A percentile compares a stretch with the other conserved stretches of the same genome.
These are phyloP conservation scores for Oehlia diaphana DNA, from an alignment of 192 early-diverging fungal genomes.

Conservation along the genomic window DNA sequence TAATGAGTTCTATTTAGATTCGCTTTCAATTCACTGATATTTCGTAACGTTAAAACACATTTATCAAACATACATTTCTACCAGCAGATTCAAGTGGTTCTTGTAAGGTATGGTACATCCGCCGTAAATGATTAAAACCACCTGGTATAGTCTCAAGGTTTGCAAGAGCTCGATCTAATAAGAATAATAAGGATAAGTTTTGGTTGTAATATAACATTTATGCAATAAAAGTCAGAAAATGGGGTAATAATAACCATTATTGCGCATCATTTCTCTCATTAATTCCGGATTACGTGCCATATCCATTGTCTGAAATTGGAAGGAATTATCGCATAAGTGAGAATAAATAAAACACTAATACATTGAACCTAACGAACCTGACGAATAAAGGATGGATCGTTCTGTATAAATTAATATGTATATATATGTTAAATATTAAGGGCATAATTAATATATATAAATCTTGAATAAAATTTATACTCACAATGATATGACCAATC, in stretches of 20 bases:
- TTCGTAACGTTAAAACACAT: neutral
- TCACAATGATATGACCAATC: slow-evolving; percentile 55
- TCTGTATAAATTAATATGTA: slow-evolving; percentile 15
- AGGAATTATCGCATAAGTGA: neutral
- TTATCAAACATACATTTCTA: slow-evolving; percentile 26
- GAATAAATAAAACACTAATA: neutral
- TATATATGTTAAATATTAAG: too few relatives aligned
- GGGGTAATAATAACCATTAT: slow-evolving; percentile 42
- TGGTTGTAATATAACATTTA: neutral
- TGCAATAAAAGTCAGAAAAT: neutral
- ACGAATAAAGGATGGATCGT: slow-evolving; percentile 60
- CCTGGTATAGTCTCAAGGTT: slow-evolving; percentile 67
- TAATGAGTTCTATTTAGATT: slow-evolving; percentile 18
- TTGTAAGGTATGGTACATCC: slow-evolving; percentile 59
- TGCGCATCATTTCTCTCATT: slow-evolving; percentile 61
- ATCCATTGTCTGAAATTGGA: slow-evolving; percentile 39
- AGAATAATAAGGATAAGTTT: neutral
- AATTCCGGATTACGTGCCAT: slow-evolving; percentile 59
- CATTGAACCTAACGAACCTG: slow-evolving; percentile 37
- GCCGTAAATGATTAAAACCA: slow-evolving; percentile 62
- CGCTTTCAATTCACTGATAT: neutral
- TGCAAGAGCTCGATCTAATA: slow-evolving; percentile 53
- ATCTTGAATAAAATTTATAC: neutral
- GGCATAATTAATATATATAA: neutral
- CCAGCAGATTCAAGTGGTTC: slow-evolving; percentile 57